These are phyloP conservation scores for Cutaneotrichosporon cavernicola DNA, from an alignment of 1,284 basidiomycete genomes.

Conservation along the genomic window DNA sequence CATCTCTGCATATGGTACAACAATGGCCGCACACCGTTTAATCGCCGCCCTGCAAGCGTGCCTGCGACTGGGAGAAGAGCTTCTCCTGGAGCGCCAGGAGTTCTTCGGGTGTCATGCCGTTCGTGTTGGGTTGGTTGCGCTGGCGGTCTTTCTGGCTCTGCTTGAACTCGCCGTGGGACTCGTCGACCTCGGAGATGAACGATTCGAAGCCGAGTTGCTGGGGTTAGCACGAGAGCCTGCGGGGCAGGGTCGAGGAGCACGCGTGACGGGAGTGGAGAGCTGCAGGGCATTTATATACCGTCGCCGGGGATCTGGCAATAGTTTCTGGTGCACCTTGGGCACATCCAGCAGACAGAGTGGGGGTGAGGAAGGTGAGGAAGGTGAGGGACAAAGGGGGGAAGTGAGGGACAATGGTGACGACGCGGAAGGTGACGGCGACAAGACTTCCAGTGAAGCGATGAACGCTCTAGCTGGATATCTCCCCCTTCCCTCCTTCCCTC, in stretches of 20 bases:
- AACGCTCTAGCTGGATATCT: no score
- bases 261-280: not conserved
- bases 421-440: no score
- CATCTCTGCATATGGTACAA: constrained; percentile 20
- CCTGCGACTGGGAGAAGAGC: constrained; percentile 81
- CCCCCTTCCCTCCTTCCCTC: not conserved
- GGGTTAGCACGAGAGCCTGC: constrained; percentile 2
- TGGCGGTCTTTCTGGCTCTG: constrained; percentile 57
- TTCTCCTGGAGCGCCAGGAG: constrained; percentile 82
- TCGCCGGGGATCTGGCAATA: no score
- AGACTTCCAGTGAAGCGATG: no score
- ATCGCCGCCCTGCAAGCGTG: constrained; percentile 54
- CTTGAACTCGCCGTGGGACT: constrained; percentile 72
- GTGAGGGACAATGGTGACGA: no score
- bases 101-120: constrained; percentile 88
- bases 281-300: no score
- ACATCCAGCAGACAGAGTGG: no score
- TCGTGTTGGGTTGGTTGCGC: constrained; percentile 81
- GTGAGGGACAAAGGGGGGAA: no score
- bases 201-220: constrained; percentile 73
- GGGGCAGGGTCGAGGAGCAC: not conserved
- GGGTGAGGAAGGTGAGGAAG: no score
- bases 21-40: constrained; percentile 3
- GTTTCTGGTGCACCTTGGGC: no score
- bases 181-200: constrained; percentile 91